Conservation (phyloP, 768 basidiomycete species). For the Auricularia cornea region DNA sequence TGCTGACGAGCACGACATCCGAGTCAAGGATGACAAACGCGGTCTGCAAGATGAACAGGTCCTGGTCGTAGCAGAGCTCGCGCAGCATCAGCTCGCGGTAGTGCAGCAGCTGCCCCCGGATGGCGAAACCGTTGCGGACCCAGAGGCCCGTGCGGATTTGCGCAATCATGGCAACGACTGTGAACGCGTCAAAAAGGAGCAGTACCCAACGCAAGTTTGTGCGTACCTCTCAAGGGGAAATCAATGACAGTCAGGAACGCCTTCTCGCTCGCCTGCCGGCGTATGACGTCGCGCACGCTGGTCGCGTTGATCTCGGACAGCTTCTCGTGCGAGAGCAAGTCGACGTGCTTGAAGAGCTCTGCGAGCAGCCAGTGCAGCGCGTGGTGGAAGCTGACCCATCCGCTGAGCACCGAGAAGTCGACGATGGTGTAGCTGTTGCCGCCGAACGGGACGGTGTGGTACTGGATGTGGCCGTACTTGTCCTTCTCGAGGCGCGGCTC, state of each 20-base stretch:
- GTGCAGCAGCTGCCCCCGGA: conserved; percentile 89
- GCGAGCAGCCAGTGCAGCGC: conserved; percentile 85
- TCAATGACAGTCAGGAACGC: conserved; percentile 73
- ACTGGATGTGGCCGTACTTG: conserved; percentile 54
- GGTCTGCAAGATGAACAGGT: conserved; percentile 82
- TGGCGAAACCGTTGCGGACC: conserved; percentile 95
- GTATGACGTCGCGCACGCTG: conserved; percentile 49
- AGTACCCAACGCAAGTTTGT: not conserved
- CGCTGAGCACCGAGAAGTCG: conserved; percentile 68
- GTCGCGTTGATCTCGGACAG: conserved; percentile 43
- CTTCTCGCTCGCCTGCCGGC: conserved; percentile 51
- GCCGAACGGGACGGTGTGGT: conserved; percentile 63
- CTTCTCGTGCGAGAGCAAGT: conserved; percentile 49
- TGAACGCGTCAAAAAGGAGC: not conserved
- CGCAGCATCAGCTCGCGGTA: conserved; percentile 95
- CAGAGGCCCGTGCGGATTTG: conserved; percentile 93
- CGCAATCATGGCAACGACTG: conserved; percentile 84
- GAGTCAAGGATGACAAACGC: conserved; percentile 69
- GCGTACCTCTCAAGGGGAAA: conserved; percentile 78
- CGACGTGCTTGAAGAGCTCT: conserved; percentile 79
- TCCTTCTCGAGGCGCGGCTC: conserved; percentile 59
- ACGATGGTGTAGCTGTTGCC: conserved; percentile 51
- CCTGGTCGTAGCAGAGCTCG: conserved; percentile 95
- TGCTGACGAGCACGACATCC: conserved; percentile 67
- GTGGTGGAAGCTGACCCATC: conserved; percentile 90